phyloP scores from a whole-genome alignment of 2,329 filamentous ascomycete species.

The Pseudopithomyces maydicus region DNA sequence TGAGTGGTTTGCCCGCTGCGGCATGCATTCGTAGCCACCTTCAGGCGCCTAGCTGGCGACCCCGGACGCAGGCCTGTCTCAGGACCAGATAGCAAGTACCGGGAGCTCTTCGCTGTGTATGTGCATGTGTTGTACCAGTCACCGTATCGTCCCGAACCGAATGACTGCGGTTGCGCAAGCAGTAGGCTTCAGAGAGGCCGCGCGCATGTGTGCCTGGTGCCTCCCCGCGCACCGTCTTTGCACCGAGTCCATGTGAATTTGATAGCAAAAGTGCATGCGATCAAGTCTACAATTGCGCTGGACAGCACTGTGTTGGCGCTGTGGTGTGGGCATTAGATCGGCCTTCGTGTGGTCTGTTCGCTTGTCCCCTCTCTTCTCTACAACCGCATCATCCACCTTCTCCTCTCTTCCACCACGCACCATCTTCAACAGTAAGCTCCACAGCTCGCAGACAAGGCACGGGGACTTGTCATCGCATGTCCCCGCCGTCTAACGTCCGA shows the following conservation, averaged over 20 bases:
- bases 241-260: not conserved
- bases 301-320: constrained; percentile 4
- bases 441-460: constrained; percentile 3
- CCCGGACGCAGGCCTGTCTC: constrained; percentile 36
- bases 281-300: constrained; percentile 3
- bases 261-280: constrained; percentile 4
- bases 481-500: constrained; percentile 15
- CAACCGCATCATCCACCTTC: constrained; percentile 15
- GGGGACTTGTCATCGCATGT: constrained; percentile 17
- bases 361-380: not conserved
- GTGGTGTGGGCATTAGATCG: not conserved
- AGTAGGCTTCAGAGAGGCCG: constrained; percentile 3
- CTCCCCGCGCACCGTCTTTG: not conserved
- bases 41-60: constrained; percentile 38
- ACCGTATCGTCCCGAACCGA: constrained; percentile 12
- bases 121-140: constrained; percentile 21
- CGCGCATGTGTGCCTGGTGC: not conserved
- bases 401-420: constrained; percentile 4
- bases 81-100: constrained; percentile 31
- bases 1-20: constrained; percentile 28
- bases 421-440: constrained; percentile 5
- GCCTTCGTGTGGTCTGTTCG: constrained; percentile 7
- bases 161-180: constrained; percentile 1
- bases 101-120: constrained; percentile 22
- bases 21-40: constrained; percentile 31